Evolutionary conservation across 192 early-diverging fungal species (phyloP), one percentile per base, ranked within the genome.

Genomic region (Coemansia sp.): DNA sequence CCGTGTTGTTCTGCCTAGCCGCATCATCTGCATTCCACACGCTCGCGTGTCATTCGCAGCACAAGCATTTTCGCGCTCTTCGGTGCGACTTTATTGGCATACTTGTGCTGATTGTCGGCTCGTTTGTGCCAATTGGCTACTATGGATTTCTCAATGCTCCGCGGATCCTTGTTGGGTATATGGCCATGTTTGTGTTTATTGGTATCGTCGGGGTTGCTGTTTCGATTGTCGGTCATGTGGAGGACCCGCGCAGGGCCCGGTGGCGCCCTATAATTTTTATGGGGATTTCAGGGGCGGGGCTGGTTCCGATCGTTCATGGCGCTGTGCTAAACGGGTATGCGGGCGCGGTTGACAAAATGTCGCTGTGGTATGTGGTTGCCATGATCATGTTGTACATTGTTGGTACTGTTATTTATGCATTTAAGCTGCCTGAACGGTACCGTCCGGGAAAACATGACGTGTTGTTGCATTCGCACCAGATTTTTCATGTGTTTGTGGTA

Each of bases 61-160:
- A 57, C 47, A 57, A 55, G 59, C 78, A 81, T 45, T 75, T 81
- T 20, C 65, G 65, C 19, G 60, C 78, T 3, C 62, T 81, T 62
- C 86, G 94, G 57, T 91, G 91, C 41, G 95, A 96, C 73, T 98
- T 95, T 85, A 85, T 91, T 24, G 94, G 94, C 19, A 98, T 96
- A 51, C 88, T 93, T 18, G 76, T 84, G 20, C 82, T 95, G 49
- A 94, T 94, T 54, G 84, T 88, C 27, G 82, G 78, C 20, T 84
- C 82, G 52, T 77, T 84, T 64, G 65, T 75, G 35, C 82, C 82
- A 0, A 38, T 80, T 18, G 66, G 79, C 1, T 81, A 81, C 60
- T 84, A 78, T 54, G 74, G 66, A 0, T 89, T 91, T 60, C 80
- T 82, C 57, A 85, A 88, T 66, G 65, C 83, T 62, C 68, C 58